Evolutionary conservation across 164 flowering plant species (phyloP), one percentile per base, ranked within the genome.

Genomic region (Nymphaea thermarum): DNA sequence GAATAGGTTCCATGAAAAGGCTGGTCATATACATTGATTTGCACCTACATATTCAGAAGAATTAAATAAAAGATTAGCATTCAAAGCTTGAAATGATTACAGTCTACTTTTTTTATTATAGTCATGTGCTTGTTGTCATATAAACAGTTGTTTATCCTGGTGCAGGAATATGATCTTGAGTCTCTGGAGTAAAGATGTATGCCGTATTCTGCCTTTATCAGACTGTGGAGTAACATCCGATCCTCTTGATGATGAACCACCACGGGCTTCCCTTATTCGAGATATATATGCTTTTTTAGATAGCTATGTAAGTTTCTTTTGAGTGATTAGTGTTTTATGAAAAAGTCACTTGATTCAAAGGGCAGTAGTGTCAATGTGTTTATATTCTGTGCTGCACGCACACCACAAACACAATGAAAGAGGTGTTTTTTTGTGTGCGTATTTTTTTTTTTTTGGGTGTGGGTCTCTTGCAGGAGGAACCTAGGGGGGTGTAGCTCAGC

Each of bases 111-210:
- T 25, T 25, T 0, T 0, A 25, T 25, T 1, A 25, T 25, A 25
- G 1, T 25, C 36, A 25, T 47, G 55, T 47, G 55, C 11, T 47
- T 15, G 14, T 51, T 51, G 15, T 8, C 57, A 51, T 15, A 51
- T 51, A 8, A 8, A 8, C 57, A 8, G 15, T 51, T 51, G 57
- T 51, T 51, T 51, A 51, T 15, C 57, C 14, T 43, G 25, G 65
- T 83, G 82, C 86, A 95, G 99, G 87, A 95, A 95, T 77, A 73
- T 77, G 70, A 88, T 95, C 67, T 76, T 95, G 70, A 80, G 85
- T 69, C 90, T 90, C 67, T 95, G 99, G 99, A 83, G 82, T 71
- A 90, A 85, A 80, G 93, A 95, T 80, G 80, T 85, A 65, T 82
- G 81, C 74, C 89, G 85, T 15, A 80, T 95, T 71, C 81, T 95